Evolutionary conservation across 2,329 filamentous ascomycete species (phyloP).

Genomic region (Alternaria sp.): DNA sequence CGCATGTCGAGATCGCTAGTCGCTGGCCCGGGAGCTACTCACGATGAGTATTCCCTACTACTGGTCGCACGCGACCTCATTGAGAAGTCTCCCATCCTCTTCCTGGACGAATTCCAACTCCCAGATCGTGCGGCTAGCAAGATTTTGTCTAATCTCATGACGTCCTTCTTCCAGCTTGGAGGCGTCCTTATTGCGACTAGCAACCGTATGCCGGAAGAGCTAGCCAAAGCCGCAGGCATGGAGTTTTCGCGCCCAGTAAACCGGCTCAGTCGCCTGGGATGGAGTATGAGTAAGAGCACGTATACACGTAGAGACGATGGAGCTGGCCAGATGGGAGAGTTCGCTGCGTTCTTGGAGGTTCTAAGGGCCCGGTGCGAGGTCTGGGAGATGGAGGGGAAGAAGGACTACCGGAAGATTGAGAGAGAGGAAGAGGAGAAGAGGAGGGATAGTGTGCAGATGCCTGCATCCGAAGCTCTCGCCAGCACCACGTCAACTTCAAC

Average conservation of each 20-base stretch:
- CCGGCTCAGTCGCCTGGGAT: slow-evolving; percentile 44
- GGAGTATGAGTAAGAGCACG: slow-evolving; percentile 57
- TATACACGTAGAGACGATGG: slow-evolving; percentile 49
- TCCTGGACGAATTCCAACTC: slow-evolving; percentile 83
- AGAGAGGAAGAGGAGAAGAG: slow-evolving; percentile 32
- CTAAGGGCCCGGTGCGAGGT: slow-evolving; percentile 79
- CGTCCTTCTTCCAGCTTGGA: slow-evolving; percentile 80
- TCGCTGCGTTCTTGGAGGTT: slow-evolving; percentile 76
- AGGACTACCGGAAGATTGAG: slow-evolving; percentile 67
- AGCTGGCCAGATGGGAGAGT: slow-evolving; percentile 66
- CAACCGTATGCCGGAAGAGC: slow-evolving; percentile 82
- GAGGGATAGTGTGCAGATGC: slow-evolving; percentile 3
- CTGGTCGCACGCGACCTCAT: slow-evolving; percentile 79
- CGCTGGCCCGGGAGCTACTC: slow-evolving; percentile 18
- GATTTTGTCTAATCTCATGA: slow-evolving; percentile 79
- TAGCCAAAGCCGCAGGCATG: slow-evolving; percentile 75
- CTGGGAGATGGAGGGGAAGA: slow-evolving; percentile 80
- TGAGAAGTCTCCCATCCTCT: slow-evolving; percentile 75
- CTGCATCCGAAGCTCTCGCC: neutral
- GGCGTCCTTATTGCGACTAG: slow-evolving; percentile 81
- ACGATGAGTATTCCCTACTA: slow-evolving; percentile 71
- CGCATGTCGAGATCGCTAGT: slow-evolving; percentile 51
- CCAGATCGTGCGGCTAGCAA: slow-evolving; percentile 79
- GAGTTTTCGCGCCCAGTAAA: slow-evolving; percentile 66
- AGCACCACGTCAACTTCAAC: neutral